Evolutionary conservation across 495 filamentous ascomycete genomes (phyloP), one percentile per base, ranked within the genome.

Genomic region (Podospora pseudocomata): DNA sequence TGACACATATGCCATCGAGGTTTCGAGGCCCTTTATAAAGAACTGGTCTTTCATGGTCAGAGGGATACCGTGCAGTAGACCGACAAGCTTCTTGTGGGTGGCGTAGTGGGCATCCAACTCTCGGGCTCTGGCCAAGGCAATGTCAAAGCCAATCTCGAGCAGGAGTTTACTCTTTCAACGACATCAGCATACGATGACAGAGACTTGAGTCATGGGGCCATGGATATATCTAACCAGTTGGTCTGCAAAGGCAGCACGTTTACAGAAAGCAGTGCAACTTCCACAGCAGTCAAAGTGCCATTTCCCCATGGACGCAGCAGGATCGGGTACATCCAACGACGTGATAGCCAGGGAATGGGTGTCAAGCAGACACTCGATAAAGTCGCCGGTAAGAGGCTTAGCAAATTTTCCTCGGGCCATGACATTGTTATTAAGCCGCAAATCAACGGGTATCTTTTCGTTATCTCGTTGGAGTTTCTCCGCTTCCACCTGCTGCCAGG

Each of bases 41-140:
- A 92, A 91, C n/a, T 83, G 82, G 69, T 92, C 90, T 71, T 92
- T 90, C 39, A 90, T 68, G 5, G 81, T 83, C 16, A 92, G 79
- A 1, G 90, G 89, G 0, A 92, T 81, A 9, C 90, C 90, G 71
- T 91, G 89, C 0, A 92, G 78, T 0, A 87, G 86, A 2, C 90
- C 89, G 49, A 88, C 54, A 4, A 20, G 15, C 54, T 5, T 56
- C 54, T 20, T 20, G 19, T 56, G 54, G 15, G 15, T 15, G 6
- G 74, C 68, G 68, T 86, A 70, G 57, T 77, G 83, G 32, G 77
- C 77, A 72, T 92, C 90, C 7, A 91, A 81, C 54, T 81, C 77
- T 5, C 75, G 75, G 16, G 89, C 89, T n/a, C 85, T 80, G 20
- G 77, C 73, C 9, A 90, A 72, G 5, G 89, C 90, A 11, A 80